phyloP scores from a whole-genome alignment of 2,329 filamentous ascomycete species.

The Paraphaeosphaeria sporulosa region DNA sequence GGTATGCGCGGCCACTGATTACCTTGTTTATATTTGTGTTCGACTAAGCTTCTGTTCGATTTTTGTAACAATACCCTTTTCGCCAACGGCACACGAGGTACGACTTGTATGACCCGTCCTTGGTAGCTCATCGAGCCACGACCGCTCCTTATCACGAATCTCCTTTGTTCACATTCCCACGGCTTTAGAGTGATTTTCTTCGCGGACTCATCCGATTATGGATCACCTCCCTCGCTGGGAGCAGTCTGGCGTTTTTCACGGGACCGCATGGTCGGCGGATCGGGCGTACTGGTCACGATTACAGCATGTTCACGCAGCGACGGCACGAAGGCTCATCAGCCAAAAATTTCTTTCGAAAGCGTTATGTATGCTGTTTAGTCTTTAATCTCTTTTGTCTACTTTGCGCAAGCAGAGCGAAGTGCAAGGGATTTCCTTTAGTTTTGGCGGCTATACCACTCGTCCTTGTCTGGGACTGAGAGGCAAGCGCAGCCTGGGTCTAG shows the following conservation, averaged over 20 bases:
- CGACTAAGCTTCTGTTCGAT: constrained; percentile 35
- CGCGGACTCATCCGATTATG: constrained; percentile 22
- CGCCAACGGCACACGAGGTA: constrained; percentile 44
- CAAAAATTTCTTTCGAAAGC: constrained; percentile 27
- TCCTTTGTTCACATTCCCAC: constrained; percentile 38
- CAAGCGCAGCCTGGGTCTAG: constrained; percentile 31
- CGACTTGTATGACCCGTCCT: constrained; percentile 46
- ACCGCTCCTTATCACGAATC: constrained; percentile 47
- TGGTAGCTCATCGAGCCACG: constrained; percentile 40
- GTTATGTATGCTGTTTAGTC: constrained; percentile 33
- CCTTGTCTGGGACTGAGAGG: constrained; percentile 16
- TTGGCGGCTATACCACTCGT: constrained; percentile 34
- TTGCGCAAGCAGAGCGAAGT: constrained; percentile 8
- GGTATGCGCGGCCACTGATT: constrained; percentile 36
- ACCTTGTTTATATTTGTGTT: constrained; percentile 40
- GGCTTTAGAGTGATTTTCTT: constrained; percentile 32
- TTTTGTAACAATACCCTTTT: constrained; percentile 43
- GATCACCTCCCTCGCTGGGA: constrained; percentile 28
- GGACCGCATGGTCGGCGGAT: constrained; percentile 21
- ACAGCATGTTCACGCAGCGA: constrained; percentile 34
- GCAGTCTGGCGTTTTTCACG: constrained; percentile 30
- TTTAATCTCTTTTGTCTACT: constrained; percentile 39
- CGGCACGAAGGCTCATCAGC: constrained; percentile 40
- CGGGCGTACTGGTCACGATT: constrained; percentile 27
- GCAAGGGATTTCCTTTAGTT: constrained; percentile 10